These are phyloP conservation scores for Ophiostoma tasmaniense DNA, from an alignment of 2,329 filamentous ascomycete species.

Conservation along the genomic window DNA sequence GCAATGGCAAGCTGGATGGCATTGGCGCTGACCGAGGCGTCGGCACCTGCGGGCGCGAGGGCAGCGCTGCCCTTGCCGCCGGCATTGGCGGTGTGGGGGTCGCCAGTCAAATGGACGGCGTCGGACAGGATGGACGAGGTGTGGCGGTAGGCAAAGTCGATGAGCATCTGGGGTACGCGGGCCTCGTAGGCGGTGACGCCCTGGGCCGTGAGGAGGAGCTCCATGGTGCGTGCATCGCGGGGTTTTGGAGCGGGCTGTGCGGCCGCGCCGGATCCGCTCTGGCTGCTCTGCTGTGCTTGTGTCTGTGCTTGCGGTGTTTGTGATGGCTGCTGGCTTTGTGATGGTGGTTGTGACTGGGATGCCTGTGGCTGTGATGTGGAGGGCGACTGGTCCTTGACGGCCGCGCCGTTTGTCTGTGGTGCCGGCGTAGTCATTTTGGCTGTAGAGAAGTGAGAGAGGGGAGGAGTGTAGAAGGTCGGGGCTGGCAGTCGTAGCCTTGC, in stretches of 20 bases:
- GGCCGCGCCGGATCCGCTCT: conserved; percentile 18
- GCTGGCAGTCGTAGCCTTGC: not conserved
- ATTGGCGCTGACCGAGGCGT: conserved; percentile 54
- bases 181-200: conserved; percentile 74
- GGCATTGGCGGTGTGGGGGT: conserved; percentile 56
- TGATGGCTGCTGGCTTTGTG: conserved; percentile 4
- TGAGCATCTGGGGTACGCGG: conserved; percentile 71
- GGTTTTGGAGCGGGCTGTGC: conserved; percentile 47
- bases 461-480: not conserved
- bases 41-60: conserved; percentile 36
- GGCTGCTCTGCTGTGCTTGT: conserved; percentile 18
- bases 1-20: conserved; percentile 66
- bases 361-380: conserved; percentile 7
- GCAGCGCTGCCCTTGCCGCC: conserved; percentile 44
- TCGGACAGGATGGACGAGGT: conserved; percentile 63
- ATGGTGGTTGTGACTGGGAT: not conserved
- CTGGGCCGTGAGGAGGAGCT: conserved; percentile 69
- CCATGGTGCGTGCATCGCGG: conserved; percentile 70
- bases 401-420: conserved; percentile 3
- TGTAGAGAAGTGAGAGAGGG: not conserved
- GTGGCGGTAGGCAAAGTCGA: conserved; percentile 82
- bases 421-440: not conserved
- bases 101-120: conserved; percentile 58
- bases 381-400: conserved; percentile 1
- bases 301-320: conserved; percentile 8